Percentiles rank a stretch among this genome's conserved stretches.
phyloP scores from a whole-genome alignment of 2,329 filamentous ascomycete species.

The Passalora sequoiae region DNA sequence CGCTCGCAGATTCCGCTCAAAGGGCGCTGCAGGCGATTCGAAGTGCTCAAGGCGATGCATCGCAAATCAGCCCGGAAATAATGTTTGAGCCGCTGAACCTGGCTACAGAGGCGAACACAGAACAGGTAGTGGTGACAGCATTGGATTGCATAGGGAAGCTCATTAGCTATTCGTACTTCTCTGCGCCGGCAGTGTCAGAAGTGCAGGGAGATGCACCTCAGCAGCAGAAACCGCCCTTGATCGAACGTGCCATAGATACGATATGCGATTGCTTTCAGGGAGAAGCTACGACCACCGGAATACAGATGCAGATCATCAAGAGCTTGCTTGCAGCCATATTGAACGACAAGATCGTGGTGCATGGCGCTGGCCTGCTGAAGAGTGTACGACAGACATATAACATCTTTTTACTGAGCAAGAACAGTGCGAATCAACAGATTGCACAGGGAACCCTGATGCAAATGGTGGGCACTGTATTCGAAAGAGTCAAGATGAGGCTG shows the following conservation, averaged over 20 bases:
- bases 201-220: slow-evolving; percentile 22
- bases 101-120: slow-evolving; percentile 79
- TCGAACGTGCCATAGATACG: slow-evolving; percentile 95
- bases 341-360: slow-evolving; percentile 98
- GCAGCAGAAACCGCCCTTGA: slow-evolving; percentile 59
- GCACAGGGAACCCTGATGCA: slow-evolving; percentile 95
- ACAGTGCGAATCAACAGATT: slow-evolving; percentile 89
- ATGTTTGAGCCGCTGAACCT: slow-evolving; percentile 88
- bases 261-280: slow-evolving; percentile 99
- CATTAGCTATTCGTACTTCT: slow-evolving; percentile 98
- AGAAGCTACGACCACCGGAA: slow-evolving; percentile 83
- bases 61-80: slow-evolving; percentile 81
- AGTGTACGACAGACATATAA: slow-evolving; percentile 98
- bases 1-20: slow-evolving; percentile 74
- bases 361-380: slow-evolving; percentile 91
- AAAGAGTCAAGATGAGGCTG: slow-evolving; percentile 80
- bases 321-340: slow-evolving; percentile 90
- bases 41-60: slow-evolving; percentile 61
- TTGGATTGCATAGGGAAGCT: slow-evolving; percentile 98
- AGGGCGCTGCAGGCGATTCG: slow-evolving; percentile 82
- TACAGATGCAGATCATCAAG: slow-evolving; percentile 97
- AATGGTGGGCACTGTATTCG: slow-evolving; percentile 98
- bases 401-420: slow-evolving; percentile 93
- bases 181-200: slow-evolving; percentile 53
- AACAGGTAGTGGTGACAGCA: slow-evolving; percentile 79